Base-by-base conservation (phyloP, 768 basidiomycete genomes). In the Chalciporus pseudorubinellus region DNA sequence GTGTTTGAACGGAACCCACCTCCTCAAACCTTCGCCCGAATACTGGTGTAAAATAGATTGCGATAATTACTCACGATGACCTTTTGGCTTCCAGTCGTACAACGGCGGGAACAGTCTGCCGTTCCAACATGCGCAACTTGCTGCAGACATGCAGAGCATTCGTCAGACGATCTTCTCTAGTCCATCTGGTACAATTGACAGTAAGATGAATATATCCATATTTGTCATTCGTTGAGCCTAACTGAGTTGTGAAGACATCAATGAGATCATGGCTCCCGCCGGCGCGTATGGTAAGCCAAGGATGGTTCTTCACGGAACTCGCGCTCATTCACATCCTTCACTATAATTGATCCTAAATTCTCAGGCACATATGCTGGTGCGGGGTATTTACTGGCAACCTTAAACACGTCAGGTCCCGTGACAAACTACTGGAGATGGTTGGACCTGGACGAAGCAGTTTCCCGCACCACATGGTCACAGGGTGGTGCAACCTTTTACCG, bases 311-410 rank as follows among this genome's bases (percentile, higher is more conserved):
- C 47, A 26, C 4, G 22, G 51, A 51, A 24, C 8, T 2, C 18
- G 19, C 46, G 12, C 18, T 45, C 16, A 48, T 33, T 43, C 44
- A 24, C 33, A 16, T 19, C 3, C 21, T 38, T 13, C 34, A 10
- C 22, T 45, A 19, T 56, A 24, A 4, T 41, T 33, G 44, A 12
- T 4, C 20, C 12, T 45, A 28, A 3, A 51, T 55, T 41, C 33
- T 39, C 40, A 88, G 87, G 87, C 20, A 87, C 87, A 3, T 88
- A 84, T 56, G 74, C 81, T 3, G 81, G 81, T 6, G 82, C 87
- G 6, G 86, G 85, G 6, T 76, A 81, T 59, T 64, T 89, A 1
- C 52, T 86, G 3, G 74, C 80, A 0, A 80, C 75, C 10, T 55
- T 85, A 21, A 64, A 79, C 53, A 55, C 60, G 8, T 73, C 70